These are phyloP conservation scores for Bassia scoparia DNA, from an alignment of 148 eudicot genomes.

Conservation along the genomic window DNA sequence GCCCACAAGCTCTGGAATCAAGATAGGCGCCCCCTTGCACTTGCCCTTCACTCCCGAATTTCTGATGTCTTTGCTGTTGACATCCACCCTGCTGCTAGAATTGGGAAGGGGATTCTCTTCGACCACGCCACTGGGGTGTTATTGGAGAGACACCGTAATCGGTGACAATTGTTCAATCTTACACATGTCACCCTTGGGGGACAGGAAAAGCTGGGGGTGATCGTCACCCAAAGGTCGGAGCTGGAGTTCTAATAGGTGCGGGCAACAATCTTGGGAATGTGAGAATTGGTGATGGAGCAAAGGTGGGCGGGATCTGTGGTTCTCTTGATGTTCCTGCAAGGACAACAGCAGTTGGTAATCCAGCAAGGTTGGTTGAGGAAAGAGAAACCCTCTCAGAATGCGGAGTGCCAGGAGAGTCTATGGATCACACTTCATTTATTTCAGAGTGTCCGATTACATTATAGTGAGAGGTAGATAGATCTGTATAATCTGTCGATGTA, in stretches of 20 bases:
- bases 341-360: conserved; percentile 63
- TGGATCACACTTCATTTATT: conserved; percentile 69
- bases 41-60: conserved; percentile 52
- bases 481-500: background rate
- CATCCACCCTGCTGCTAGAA: conserved; percentile 61
- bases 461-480: conserved; percentile 28
- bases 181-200: conserved; percentile 71
- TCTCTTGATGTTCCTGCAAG: conserved; percentile 55
- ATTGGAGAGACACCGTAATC: conserved; percentile 69
- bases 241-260: conserved; percentile 73
- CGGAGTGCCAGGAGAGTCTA: conserved; percentile 58
- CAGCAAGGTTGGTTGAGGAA: conserved; percentile 62
- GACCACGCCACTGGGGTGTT: conserved; percentile 78
- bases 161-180: conserved; percentile 61
- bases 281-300: conserved; percentile 67
- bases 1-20: conserved; percentile 59
- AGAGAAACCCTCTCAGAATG: conserved; percentile 41
- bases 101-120: conserved; percentile 59
- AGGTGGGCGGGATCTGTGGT: conserved; percentile 70
- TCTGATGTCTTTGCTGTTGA: conserved; percentile 63
- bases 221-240: conserved; percentile 64
- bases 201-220: conserved; percentile 60
- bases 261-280: conserved; percentile 59
- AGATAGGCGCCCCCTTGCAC: conserved; percentile 50
- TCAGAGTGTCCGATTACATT: conserved; percentile 46